phyloP scores from a whole-genome alignment of 768 basidiomycete genomes.

The Podaxis sp. region DNA sequence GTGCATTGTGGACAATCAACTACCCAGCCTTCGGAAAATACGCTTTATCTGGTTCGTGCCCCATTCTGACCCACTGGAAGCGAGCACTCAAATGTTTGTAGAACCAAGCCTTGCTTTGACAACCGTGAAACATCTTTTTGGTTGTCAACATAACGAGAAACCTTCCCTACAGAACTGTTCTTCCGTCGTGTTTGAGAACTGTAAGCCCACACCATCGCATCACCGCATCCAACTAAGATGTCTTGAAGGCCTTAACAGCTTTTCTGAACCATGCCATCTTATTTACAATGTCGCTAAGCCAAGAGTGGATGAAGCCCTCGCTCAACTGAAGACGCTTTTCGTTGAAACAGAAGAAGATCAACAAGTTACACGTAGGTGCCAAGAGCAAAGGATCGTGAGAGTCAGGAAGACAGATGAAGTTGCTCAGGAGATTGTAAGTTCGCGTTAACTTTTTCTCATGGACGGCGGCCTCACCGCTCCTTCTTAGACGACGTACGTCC shows the following conservation, averaged over 20 bases:
- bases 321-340: constrained; percentile 33
- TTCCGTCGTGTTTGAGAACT: constrained; percentile 57
- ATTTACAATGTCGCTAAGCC: constrained; percentile 49
- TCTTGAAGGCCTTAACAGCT: constrained; percentile 47
- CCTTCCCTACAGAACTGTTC: constrained; percentile 77
- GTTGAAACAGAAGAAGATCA: constrained; percentile 28
- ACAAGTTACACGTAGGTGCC: constrained; percentile 34
- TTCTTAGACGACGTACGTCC: constrained; percentile 26
- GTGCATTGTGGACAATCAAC: constrained; percentile 78
- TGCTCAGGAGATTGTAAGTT: constrained; percentile 39
- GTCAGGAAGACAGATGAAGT: constrained; percentile 36
- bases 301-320: constrained; percentile 32
- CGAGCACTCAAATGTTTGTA: constrained; percentile 14
- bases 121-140: constrained; percentile 59
- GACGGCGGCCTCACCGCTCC: not conserved
- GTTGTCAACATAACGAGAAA: constrained; percentile 83
- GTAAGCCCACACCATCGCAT: constrained; percentile 25
- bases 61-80: not conserved
- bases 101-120: constrained; percentile 62
- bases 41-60: constrained; percentile 38
- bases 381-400: constrained; percentile 42
- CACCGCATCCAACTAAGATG: not conserved
- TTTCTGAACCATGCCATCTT: constrained; percentile 57
- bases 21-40: constrained; percentile 58
- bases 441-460: not conserved